Conservation (phyloP, 2,329 filamentous ascomycete species). For the Fusarium tanahbumbuense region DNA sequence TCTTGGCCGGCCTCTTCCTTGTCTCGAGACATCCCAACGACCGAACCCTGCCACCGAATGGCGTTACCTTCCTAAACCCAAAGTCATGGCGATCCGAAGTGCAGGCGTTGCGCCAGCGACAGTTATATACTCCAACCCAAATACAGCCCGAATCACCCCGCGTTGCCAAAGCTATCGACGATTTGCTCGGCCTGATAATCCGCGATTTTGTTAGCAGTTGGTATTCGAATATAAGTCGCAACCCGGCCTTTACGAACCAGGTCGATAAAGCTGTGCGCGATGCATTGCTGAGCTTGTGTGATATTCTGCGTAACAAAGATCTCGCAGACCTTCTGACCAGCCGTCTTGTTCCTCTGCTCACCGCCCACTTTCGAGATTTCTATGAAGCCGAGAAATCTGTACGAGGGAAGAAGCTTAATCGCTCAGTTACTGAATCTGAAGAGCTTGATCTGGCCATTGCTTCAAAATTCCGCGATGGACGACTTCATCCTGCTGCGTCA, state of each 20-base stretch:
- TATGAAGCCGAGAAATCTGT: conserved; percentile 89
- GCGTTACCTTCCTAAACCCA: conserved; percentile 70
- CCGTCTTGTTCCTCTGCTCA: conserved; percentile 87
- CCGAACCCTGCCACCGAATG: conserved; percentile 56
- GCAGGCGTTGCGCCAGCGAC: conserved; percentile 71
- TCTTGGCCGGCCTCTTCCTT: conserved; percentile 68
- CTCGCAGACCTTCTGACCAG: conserved; percentile 85
- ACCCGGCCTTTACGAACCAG: conserved; percentile 83
- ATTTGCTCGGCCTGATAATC: conserved; percentile 78
- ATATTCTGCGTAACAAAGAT: conserved; percentile 80
- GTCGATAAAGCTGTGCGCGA: conserved; percentile 83
- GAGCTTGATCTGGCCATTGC: conserved; percentile 96
- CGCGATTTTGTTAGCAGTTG: conserved; percentile 89
- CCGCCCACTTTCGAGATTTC: conserved; percentile 88
- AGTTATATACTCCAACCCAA: conserved; percentile 74
- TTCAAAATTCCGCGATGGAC: conserved; percentile 90
- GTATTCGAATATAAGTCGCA: conserved; percentile 88
- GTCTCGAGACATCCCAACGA: conserved; percentile 62
- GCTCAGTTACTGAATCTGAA: conserved; percentile 93
- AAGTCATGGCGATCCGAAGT: conserved; percentile 78
- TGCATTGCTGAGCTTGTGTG: conserved; percentile 76
- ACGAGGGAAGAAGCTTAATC: conserved; percentile 86
- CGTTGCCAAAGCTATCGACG: conserved; percentile 83
- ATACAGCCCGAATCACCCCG: conserved; percentile 81
- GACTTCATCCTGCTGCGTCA: conserved; percentile 86